phyloP scores from a whole-genome alignment of 257 asterid species.

The Hygrophila difformis region DNA sequence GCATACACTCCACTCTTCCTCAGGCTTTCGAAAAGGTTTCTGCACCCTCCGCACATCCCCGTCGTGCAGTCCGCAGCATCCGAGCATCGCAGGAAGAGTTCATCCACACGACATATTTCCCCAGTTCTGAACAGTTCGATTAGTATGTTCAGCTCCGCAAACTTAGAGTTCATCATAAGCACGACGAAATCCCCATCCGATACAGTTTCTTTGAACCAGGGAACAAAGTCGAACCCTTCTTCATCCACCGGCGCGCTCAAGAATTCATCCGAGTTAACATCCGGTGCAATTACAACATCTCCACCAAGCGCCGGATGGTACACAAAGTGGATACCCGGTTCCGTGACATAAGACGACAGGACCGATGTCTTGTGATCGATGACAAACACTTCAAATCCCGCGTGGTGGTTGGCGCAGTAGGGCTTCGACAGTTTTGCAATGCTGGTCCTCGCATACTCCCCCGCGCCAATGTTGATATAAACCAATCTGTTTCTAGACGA shows the following conservation, averaged over 20 bases:
- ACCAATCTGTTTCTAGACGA: slow-evolving; percentile 65
- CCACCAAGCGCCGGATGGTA: slow-evolving; percentile 64
- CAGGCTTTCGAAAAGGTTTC: slow-evolving; percentile 37
- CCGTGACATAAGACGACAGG: slow-evolving; percentile 51
- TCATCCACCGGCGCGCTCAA: slow-evolving; percentile 54
- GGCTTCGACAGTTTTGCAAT: slow-evolving; percentile 32
- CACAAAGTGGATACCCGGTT: slow-evolving; percentile 61
- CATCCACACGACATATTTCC: slow-evolving; percentile 59
- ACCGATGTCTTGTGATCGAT: slow-evolving; percentile 66
- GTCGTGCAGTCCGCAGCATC: slow-evolving; percentile 27
- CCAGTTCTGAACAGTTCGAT: slow-evolving; percentile 54
- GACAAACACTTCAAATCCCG: slow-evolving; percentile 42
- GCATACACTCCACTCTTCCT: slow-evolving; percentile 70
- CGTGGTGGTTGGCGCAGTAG: slow-evolving; percentile 35
- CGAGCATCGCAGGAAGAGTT: slow-evolving; percentile 60
- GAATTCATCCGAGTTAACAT: slow-evolving; percentile 40
- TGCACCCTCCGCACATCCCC: slow-evolving; percentile 35
- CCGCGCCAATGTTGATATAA: slow-evolving; percentile 66
- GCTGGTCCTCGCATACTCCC: slow-evolving; percentile 43
- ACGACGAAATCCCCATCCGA: slow-evolving; percentile 61
- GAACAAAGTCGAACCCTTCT: slow-evolving; percentile 54
- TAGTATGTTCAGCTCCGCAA: slow-evolving; percentile 49
- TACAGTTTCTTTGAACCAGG: slow-evolving; percentile 66
- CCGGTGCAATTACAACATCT: slow-evolving; percentile 19
- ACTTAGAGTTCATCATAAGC: slow-evolving; percentile 54